Evolutionary conservation across 2,329 filamentous ascomycete genomes (phyloP), one percentile per base, ranked within the genome.

Genomic region (Aphanoascus verrucosus): DNA sequence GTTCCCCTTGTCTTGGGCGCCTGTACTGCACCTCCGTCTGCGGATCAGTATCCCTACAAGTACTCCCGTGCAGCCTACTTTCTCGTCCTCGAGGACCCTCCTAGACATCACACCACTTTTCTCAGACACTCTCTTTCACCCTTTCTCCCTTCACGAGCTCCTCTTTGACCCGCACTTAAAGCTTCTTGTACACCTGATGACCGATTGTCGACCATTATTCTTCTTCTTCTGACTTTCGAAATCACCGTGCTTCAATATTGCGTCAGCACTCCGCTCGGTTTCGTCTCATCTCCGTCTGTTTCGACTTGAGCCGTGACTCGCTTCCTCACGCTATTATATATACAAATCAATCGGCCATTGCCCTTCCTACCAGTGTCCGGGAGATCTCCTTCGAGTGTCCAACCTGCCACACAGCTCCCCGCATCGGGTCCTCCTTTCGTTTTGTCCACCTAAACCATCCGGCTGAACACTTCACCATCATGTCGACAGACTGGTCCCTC

Each of bases 401-500:
- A 37, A 2, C 12, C 12, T 12, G 35, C 9, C 5, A 12, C 12
- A 4, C 35, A 23, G 8, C 28, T 15, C 12, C 17, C 34, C 8
- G 9, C 28, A 14, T 19, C 20, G n/a, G 32, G 38, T 23, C 19
- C 47, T 40, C 35, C 31, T 8, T 19, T 15, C 15, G 14, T 15
- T 40, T 17, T 50, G 5, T 38, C 47, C 20, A 12, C 12, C 11
- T 15, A 5, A 19, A 3, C 40, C 40, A 42, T 9, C 20, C 41
- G 23, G 12, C 31, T 41, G 20, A 34, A 14, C 37, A 20, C 20
- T n/a, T 14, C 14, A 17, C n/a, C 23, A 40, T 42, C 35, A 70
- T 70, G 67, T 63, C 67, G 19, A 67, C 66, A 19, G 64, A 64
- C 65, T 95, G 90, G 88, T 86, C 86, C 63, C 87, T 86, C 70